A percentile compares a stretch with the other conserved stretches of the same genome.
These are phyloP conservation scores for Protostelium mycophagum DNA, from an alignment of 78 protist genomes.

Conservation along the genomic window DNA sequence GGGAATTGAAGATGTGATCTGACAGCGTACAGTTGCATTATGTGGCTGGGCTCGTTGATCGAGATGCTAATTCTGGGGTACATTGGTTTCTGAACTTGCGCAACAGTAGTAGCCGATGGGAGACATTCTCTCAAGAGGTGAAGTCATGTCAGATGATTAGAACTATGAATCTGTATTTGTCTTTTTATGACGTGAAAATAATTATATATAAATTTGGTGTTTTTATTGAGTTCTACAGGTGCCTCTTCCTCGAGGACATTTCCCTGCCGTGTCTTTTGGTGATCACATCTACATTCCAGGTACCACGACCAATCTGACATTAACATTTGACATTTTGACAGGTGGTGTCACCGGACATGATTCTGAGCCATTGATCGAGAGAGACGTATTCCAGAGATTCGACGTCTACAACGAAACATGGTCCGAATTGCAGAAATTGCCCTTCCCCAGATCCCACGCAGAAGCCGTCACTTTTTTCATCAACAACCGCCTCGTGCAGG, in stretches of 20 bases:
- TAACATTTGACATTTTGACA: neutral
- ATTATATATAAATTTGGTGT: too few species aligned
- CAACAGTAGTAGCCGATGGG: neutral
- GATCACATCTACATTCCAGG: neutral
- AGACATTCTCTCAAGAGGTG: neutral
- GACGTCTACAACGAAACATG: neutral
- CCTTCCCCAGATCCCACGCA: neutral
- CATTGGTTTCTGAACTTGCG: neutral
- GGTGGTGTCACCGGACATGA: neutral
- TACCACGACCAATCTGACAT: neutral
- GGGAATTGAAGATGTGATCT: too few species aligned
- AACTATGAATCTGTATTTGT: neutral
- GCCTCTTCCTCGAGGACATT: neutral
- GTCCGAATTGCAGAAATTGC: neutral
- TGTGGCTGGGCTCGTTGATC: neutral
- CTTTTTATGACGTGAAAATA: too few species aligned
- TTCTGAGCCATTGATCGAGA: neutral
- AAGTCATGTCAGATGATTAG: neutral
- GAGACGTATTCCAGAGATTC: neutral
- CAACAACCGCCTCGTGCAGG: neutral
- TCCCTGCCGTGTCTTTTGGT: neutral
- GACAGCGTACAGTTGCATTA: neutral
- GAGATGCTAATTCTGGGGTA: neutral
- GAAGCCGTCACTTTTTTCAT: neutral
- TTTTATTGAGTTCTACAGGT: too few species aligned